A percentile compares a stretch with the other conserved stretches of the same genome.
Conservation (phyloP, 2,329 filamentous ascomycete species). For the Fusarium incarnatum region DNA sequence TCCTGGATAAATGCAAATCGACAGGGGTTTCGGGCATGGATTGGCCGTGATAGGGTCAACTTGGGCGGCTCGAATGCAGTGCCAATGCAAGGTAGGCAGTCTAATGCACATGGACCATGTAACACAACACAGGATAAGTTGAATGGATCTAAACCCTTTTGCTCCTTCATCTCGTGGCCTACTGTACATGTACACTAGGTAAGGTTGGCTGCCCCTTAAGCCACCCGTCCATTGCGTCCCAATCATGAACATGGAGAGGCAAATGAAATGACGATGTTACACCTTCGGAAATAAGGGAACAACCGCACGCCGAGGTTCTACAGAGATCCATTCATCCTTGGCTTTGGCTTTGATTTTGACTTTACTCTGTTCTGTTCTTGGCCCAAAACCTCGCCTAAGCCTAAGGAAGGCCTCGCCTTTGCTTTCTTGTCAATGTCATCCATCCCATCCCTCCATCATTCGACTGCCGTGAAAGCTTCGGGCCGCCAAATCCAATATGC, state of each 20-base stretch:
- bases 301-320: slow-evolving; percentile 24
- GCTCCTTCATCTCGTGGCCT: slow-evolving; percentile 27
- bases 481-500: slow-evolving; percentile 37
- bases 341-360: not conserved
- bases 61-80: slow-evolving; percentile 22
- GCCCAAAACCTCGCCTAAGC: not conserved
- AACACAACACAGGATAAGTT: slow-evolving; percentile 5
- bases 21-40: slow-evolving; percentile 15
- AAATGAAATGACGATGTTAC: slow-evolving; percentile 17
- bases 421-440: not conserved
- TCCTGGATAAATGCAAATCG: slow-evolving; percentile 40
- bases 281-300: slow-evolving; percentile 34
- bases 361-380: not conserved
- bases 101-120: slow-evolving; percentile 5
- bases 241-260: not conserved
- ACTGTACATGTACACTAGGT: no score
- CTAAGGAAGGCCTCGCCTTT: not conserved
- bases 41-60: slow-evolving; percentile 20
- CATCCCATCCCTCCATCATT: slow-evolving; percentile 17
- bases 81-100: not conserved
- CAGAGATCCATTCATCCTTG: slow-evolving; percentile 29
- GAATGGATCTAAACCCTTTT: not conserved
- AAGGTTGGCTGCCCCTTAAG: slow-evolving; percentile 10
- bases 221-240: not conserved
- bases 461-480: slow-evolving; percentile 38